phyloP scores from a whole-genome alignment of 192 early-diverging fungal genomes.

The Oehlia diaphana region DNA sequence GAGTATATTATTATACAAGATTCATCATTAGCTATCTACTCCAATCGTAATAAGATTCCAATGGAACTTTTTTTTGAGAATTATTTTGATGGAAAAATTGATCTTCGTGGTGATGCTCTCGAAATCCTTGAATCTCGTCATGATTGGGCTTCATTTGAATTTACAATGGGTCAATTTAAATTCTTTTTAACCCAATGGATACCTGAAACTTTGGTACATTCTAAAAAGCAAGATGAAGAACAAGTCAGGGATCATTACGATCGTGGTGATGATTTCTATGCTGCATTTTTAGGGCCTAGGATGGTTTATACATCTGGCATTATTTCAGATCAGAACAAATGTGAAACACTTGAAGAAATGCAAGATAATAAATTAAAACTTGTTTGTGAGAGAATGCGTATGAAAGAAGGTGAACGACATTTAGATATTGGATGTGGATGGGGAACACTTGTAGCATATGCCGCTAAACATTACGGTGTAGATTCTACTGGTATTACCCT shows the following conservation, averaged over 20 bases:
- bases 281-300: conserved; percentile 85
- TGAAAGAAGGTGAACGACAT: conserved; percentile 85
- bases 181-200: conserved; percentile 97
- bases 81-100: conserved; percentile 96
- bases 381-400: conserved; percentile 81
- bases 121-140: conserved; percentile 88
- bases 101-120: conserved; percentile 84
- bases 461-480: conserved; percentile 85
- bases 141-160: conserved; percentile 91
- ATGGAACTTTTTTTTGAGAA: conserved; percentile 98
- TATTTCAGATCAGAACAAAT: conserved; percentile 68
- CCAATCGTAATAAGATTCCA: conserved; percentile 84
- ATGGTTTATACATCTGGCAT: conserved; percentile 99
- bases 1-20: conserved; percentile 91
- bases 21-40: conserved; percentile 70
- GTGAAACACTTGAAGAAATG: conserved; percentile 89
- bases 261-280: conserved; percentile 98
- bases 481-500: conserved; percentile 94
- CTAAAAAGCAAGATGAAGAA: conserved; percentile 95
- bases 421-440: conserved; percentile 99
- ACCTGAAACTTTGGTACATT: conserved; percentile 96
- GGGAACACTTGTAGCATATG: conserved; percentile 90
- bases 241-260: conserved; percentile 99
- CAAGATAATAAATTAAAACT: conserved; percentile 96
- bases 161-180: conserved; percentile 81